Base-by-base conservation (phyloP, 2,329 filamentous ascomycete species). In the Penicillium sp. region DNA sequence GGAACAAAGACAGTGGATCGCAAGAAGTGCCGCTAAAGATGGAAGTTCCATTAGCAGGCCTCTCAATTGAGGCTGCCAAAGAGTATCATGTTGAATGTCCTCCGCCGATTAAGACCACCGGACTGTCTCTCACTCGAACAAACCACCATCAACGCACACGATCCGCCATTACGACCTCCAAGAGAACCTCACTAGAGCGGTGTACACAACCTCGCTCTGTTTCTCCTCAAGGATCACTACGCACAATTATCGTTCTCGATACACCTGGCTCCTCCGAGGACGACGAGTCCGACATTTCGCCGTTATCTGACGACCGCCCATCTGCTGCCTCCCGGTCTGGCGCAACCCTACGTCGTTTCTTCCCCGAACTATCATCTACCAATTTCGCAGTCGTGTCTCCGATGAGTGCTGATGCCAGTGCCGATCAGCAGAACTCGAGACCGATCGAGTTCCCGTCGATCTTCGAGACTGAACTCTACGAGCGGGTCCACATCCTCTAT, bases 361-460 rank as follows among this genome's bases (percentile, higher is more conserved):
- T 74, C 59, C 73, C 74, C 12, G 73, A 76, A 56, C 56, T 75
- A 1, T 68, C 67, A 12, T 71, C 70, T 1, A 69, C 15, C 53
- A 44, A 71, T 26, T 70, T 73, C 53, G 63, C 68, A 2, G 45
- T 72, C 19, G 56, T 69, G n/a, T 72, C 73, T 26, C 68, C 73
- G 10, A 38, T 69, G 9, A 68, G 67, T 35, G 19, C 49, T 15
- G 49, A 47, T 37, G n/a, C 38, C 12, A 37, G n/a, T 17, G 15
- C 30, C 28, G 45, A 47, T 26, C 57, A 65, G 22, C 49, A 26
- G 30, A 67, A 61, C 17, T 56, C 54, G 58, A 58, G 59, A 42
- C 59, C 55, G 5, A 28, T 40, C 13, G 57, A 50, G n/a, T 57
- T 50, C 15, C 53, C 58, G 12, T 44, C 56, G 9, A 38, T 42